A percentile compares a stretch with the other conserved stretches of the same genome.
These are phyloP conservation scores for Boletus subparvulus DNA, from an alignment of 768 basidiomycete species.

Conservation along the genomic window DNA sequence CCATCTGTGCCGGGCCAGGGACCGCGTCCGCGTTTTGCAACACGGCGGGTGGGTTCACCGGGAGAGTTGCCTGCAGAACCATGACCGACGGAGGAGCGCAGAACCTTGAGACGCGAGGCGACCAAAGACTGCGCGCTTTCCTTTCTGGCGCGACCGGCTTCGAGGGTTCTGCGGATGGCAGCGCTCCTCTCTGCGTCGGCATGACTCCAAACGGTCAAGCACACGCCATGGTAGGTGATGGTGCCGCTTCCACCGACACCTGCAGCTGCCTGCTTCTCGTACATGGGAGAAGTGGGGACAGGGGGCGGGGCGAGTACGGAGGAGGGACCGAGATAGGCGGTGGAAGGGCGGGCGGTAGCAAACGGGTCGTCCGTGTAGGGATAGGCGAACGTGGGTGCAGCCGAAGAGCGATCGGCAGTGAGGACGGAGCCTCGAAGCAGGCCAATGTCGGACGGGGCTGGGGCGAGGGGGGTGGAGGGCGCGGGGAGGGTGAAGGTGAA, in stretches of 20 bases:
- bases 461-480: conserved; percentile 71
- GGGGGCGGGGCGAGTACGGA: conserved; percentile 50
- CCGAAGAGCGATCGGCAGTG: conserved; percentile 63
- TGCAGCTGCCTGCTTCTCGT: conserved; percentile 28
- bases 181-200: conserved; percentile 84
- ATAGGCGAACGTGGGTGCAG: conserved; percentile 63
- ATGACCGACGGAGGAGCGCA: conserved; percentile 53
- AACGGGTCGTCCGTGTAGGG: conserved; percentile 79
- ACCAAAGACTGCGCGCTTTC: conserved; percentile 76
- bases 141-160: conserved; percentile 74
- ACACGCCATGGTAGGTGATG: conserved; percentile 85
- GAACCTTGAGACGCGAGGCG: conserved; percentile 62
- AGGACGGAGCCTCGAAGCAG: conserved; percentile 75
- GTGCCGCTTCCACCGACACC: conserved; percentile 40
- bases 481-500: conserved; percentile 88
- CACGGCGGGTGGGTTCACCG: conserved; percentile 56
- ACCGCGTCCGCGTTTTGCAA: conserved; percentile 61
- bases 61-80: conserved; percentile 43
- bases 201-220: conserved; percentile 94
- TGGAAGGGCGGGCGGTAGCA: conserved; percentile 63
- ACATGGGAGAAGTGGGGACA: conserved; percentile 26
- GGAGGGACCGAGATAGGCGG: conserved; percentile 79
- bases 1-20: conserved; percentile 67
- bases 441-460: conserved; percentile 59
- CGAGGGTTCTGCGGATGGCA: conserved; percentile 81